Base-by-base conservation (phyloP, 176 grass and related monocot genomes). In the Avena insularis region DNA sequence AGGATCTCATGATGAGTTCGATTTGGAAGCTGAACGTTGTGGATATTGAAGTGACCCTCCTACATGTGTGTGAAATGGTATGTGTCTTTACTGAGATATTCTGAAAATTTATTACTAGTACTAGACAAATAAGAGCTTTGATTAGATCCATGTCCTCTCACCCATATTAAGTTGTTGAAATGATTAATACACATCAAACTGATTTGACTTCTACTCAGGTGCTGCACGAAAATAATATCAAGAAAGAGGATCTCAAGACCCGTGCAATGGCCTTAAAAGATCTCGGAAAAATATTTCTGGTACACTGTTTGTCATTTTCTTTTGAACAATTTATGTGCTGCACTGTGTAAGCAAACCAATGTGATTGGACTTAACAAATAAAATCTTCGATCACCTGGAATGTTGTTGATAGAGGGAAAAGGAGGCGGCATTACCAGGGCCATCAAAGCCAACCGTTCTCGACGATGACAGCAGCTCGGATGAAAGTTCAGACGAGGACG, bases 61-160 rank as follows among this genome's bases (percentile, higher is more conserved):
- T 96, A 55, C 97, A 96, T 91, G 92, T 99, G 29, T 99, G 92
- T 89, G 89, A 96, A 91, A 87, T 99, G 97, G 97, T 99, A 93
- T 70, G 86, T 82, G 31, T 62, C 45, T 64, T 78, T 35, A 77
- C 48, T 31, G 12, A 77, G 33, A 77, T 45, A 20, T 83, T 40
- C 4, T 55, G 43, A 21, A 49, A 64, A 68, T 64, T 27, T 19
- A 73, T 50, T 83, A 33, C 70, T 43, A 11, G 17, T 45, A 8
- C 40, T 48, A 48, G 5, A 59, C 27, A 20, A 12, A 17, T 38
- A 17, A 43, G 40, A 43, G 25, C 17, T 51, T 83, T 9, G 35
- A n/a, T 31, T n/a, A 45, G 7, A 19, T 55, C 20, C 9, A 16
- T 19, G 8, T 72, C 16, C 27, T 20, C 14, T 78, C 17, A 60